Percentiles rank a stretch among this genome's conserved stretches.
Evolutionary conservation across 140 eudicot genomes (phyloP).

Genomic region (Bidens hawaiensis): DNA sequence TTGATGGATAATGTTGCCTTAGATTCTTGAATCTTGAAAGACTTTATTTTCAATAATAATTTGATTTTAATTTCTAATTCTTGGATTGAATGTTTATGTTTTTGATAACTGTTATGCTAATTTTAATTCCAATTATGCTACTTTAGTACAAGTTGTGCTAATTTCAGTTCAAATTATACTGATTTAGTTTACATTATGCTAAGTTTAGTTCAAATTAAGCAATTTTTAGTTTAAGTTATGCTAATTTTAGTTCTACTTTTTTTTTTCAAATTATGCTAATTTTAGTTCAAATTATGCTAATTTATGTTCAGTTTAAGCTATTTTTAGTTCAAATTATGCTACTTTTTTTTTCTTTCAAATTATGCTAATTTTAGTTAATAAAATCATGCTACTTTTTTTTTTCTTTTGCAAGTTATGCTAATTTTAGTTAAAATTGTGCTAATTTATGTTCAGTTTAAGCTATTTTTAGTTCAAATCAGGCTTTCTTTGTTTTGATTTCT

Average conservation of each 20-base stretch:
- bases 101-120: constrained; percentile 1
- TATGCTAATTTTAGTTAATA: not conserved
- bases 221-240: too few relatives aligned
- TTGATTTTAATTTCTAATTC: not conserved
- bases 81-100: not conserved
- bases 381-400: not conserved
- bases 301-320: too few relatives aligned
- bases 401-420: not conserved
- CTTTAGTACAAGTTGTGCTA: not conserved
- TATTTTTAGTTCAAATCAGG: not conserved
- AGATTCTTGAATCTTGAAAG: constrained; percentile 17
- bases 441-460: not conserved
- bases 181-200: too few relatives aligned
- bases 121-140: too few relatives aligned
- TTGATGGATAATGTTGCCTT: constrained; percentile 2
- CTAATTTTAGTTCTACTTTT: too few relatives aligned
- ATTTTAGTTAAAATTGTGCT: not conserved
- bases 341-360: not conserved
- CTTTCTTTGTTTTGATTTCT: not conserved
- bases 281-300: too few relatives aligned
- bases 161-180: not conserved
- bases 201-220: too few relatives aligned
- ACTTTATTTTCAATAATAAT: not conserved
- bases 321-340: not conserved
- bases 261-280: too few relatives aligned